Conservation (phyloP, 345 rosid genomes). For the Angophora floribunda region DNA sequence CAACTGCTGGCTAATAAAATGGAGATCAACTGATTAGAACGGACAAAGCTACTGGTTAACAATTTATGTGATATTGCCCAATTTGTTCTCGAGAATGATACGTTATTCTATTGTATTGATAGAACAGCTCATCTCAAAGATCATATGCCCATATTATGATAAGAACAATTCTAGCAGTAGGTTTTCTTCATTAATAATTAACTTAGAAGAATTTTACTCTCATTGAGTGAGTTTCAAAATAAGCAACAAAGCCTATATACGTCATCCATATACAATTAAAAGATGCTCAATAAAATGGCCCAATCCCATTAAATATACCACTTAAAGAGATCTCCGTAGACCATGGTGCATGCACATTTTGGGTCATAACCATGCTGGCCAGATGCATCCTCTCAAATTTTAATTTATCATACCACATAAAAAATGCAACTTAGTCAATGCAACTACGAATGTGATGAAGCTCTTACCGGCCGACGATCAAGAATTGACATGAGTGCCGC, state of each 20-base stretch:
- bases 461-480: slow-evolving; percentile 68
- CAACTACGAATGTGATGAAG: neutral
- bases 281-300: neutral
- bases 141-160: neutral
- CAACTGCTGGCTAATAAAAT: neutral
- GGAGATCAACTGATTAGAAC: neutral
- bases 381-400: neutral
- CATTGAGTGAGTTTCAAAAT: neutral
- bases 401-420: neutral
- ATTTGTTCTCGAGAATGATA: neutral
- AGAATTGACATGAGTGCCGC: slow-evolving; percentile 80
- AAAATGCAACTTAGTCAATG: neutral
- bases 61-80: neutral
- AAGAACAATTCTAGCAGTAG: neutral
- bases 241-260: neutral
- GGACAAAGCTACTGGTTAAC: neutral
- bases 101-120: neutral
- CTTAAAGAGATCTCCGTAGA: neutral
- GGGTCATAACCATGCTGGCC: neutral
- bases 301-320: neutral
- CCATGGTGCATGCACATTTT: neutral
- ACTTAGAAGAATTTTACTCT: neutral
- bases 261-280: neutral
- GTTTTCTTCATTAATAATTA: neutral
- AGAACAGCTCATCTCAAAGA: neutral